A percentile compares a stretch with the other conserved stretches of the same genome.
phyloP scores from a whole-genome alignment of 1,284 basidiomycete species.

The Takashimella tepidaria region DNA sequence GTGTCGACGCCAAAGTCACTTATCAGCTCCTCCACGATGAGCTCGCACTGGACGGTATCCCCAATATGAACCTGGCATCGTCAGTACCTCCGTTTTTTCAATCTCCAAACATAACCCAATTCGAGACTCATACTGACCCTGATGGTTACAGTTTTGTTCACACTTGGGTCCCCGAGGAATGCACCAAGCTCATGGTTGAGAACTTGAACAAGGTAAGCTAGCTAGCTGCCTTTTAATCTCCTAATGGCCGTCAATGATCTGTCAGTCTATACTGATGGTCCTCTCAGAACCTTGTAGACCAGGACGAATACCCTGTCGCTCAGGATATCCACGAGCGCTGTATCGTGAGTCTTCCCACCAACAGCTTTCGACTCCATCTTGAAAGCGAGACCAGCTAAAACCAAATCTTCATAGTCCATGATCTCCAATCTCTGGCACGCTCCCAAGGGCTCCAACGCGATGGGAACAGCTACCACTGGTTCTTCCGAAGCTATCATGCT shows the following conservation, averaged over 20 bases:
- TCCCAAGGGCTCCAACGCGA: slow-evolving; percentile 63
- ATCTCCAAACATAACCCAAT: too few species aligned
- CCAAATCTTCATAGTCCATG: slow-evolving; percentile 54
- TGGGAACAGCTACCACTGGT: slow-evolving; percentile 90
- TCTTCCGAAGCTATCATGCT: slow-evolving; percentile 89
- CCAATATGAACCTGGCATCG: slow-evolving; percentile 70
- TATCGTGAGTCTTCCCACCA: slow-evolving; percentile 31
- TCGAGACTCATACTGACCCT: too few species aligned
- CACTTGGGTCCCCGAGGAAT: slow-evolving; percentile 63
- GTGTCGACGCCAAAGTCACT: slow-evolving; percentile 49
- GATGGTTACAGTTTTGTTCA: slow-evolving; percentile 65
- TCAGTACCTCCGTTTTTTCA: slow-evolving; percentile 13
- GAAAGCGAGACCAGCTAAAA: not conserved
- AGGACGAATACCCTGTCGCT: slow-evolving; percentile 85
- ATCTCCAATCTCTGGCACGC: slow-evolving; percentile 92
- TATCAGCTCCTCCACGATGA: slow-evolving; percentile 84
- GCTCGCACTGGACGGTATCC: slow-evolving; percentile 71
- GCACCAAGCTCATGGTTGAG: slow-evolving; percentile 69
- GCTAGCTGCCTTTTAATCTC: not conserved
- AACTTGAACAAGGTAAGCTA: slow-evolving; percentile 64
- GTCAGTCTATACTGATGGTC: too few species aligned
- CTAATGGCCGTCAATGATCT: not conserved
- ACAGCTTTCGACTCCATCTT: not conserved
- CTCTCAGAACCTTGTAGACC: slow-evolving; percentile 69
- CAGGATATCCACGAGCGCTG: slow-evolving; percentile 70